Evolutionary conservation across 495 filamentous ascomycete genomes (phyloP).

Genomic region (Aspergillus bertholletiae): DNA sequence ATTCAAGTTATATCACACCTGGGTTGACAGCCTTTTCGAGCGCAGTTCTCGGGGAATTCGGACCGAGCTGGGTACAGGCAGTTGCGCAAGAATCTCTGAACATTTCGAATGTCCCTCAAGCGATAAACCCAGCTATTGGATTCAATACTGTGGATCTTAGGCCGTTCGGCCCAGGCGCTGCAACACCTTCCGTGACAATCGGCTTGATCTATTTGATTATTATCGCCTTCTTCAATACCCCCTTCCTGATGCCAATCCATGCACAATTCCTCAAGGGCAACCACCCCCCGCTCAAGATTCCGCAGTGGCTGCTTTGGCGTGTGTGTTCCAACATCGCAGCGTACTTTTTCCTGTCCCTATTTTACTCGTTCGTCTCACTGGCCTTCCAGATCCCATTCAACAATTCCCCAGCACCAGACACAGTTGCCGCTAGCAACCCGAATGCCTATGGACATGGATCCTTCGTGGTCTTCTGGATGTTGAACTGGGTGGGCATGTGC

Average conservation of each 20-base stretch:
- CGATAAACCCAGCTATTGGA: conserved; percentile 60
- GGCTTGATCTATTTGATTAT: conserved; percentile 74
- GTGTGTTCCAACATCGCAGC: conserved; percentile 55
- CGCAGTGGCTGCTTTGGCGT: conserved; percentile 61
- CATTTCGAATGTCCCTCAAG: conserved; percentile 50
- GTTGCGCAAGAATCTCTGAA: conserved; percentile 34
- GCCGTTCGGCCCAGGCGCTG: conserved; percentile 55
- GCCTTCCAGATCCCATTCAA: conserved; percentile 64
- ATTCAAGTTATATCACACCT: conserved; percentile 51
- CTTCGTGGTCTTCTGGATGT: conserved; percentile 72
- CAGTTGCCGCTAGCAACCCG: conserved; percentile 39
- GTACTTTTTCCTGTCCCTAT: conserved; percentile 65
- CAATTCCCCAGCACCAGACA: conserved; percentile 39
- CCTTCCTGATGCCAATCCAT: conserved; percentile 68
- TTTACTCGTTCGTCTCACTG: conserved; percentile 62
- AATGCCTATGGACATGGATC: conserved; percentile 59
- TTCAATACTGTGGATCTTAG: conserved; percentile 59
- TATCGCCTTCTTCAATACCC: conserved; percentile 68
- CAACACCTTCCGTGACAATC: conserved; percentile 59
- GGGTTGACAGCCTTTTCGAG: conserved; percentile 42
- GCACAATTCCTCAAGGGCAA: conserved; percentile 49
- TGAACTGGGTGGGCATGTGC: conserved; percentile 69
- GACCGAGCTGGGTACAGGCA: conserved; percentile 44
- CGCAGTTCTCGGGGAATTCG: conserved; percentile 46
- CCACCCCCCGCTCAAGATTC: conserved; percentile 57